phyloP scores from a whole-genome alignment of 305 asterid species.

The Fraxinus latifolia region DNA sequence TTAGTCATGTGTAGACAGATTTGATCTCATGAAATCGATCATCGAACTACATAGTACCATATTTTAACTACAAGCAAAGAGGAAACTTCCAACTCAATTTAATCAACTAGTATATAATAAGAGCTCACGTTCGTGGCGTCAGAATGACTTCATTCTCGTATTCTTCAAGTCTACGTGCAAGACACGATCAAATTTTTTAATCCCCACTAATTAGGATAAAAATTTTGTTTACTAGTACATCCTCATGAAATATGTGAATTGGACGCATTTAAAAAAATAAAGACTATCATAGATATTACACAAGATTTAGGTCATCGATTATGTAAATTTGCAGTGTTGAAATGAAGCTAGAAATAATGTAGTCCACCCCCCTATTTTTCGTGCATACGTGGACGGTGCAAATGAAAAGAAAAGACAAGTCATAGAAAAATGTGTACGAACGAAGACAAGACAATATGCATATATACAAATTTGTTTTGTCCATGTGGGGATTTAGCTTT shows the following conservation, averaged over 20 bases:
- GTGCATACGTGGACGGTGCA: not conserved
- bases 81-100: not conserved
- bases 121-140: not conserved
- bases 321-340: not conserved
- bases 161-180: not conserved
- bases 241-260: not conserved
- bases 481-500: not conserved
- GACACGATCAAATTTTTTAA: not conserved
- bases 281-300: not conserved
- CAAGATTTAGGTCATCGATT: not conserved
- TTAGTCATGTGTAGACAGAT: not conserved
- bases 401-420: not conserved
- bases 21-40: not conserved
- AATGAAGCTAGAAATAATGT: not conserved
- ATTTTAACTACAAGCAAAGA: not conserved
- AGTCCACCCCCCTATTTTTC: not conserved
- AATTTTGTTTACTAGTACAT: not conserved
- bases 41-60: not conserved
- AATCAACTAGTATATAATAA: not conserved
- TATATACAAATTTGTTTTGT: not conserved
- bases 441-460: not conserved
- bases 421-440: not conserved
- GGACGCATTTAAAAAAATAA: not conserved
- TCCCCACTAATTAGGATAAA: not conserved
- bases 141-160: not conserved